Evolutionary conservation across 2,329 filamentous ascomycete genomes (phyloP).

Genomic region (Verticillium nonalfalfae): DNA sequence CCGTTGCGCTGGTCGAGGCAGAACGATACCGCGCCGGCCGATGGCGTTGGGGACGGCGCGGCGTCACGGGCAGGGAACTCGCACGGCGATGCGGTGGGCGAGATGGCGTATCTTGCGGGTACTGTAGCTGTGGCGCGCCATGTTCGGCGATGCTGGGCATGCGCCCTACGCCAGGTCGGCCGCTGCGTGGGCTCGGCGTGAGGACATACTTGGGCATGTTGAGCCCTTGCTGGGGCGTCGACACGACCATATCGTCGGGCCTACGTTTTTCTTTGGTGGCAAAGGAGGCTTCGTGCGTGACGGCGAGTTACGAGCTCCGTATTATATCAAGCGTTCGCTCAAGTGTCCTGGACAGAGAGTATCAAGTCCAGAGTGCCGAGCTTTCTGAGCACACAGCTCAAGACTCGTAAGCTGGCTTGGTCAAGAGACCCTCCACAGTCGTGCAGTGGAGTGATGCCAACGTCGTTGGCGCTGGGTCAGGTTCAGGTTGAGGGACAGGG

Average conservation of each 20-base stretch:
- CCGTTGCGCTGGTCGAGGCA: neutral
- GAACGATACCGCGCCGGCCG: neutral
- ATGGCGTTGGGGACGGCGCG: neutral
- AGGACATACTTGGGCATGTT: conserved; percentile 11
- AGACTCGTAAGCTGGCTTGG: neutral
- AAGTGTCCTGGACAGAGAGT: neutral
- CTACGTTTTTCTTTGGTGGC: neutral
- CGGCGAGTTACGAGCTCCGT: neutral
- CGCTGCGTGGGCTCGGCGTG: conserved; percentile 12
- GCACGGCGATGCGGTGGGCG: neutral
- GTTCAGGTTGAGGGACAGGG: neutral
- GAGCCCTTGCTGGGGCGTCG: neutral
- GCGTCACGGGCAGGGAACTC: neutral
- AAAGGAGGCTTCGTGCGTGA: neutral
- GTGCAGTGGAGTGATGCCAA: neutral
- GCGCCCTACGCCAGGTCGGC: conserved; percentile 16
- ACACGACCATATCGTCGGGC: neutral
- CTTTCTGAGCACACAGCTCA: neutral
- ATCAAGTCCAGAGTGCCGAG: neutral
- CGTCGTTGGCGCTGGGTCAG: neutral
- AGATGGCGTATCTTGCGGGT: neutral
- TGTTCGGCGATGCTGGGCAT: conserved; percentile 32
- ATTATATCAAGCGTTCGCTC: neutral
- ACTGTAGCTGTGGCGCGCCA: conserved; percentile 9
- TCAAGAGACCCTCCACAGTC: neutral